Evolutionary conservation across 495 filamentous ascomycete genomes (phyloP).

Genomic region (Polyplosphaeria fusca): DNA sequence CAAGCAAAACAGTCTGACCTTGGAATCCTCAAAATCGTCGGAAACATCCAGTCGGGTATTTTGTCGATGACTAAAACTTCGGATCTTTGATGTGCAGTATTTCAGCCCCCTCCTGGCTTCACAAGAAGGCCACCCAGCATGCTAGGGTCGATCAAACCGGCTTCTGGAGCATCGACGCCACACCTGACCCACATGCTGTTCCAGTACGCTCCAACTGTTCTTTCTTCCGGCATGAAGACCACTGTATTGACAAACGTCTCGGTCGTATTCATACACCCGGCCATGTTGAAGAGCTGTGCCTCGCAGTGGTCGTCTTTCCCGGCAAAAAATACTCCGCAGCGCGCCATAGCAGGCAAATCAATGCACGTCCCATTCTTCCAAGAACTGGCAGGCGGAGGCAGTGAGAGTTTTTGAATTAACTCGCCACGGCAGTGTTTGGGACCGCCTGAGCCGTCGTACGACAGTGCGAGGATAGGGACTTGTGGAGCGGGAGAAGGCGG

Average conservation of each 20-base stretch:
- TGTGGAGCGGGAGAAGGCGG: not conserved
- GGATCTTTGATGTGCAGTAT: too few species aligned
- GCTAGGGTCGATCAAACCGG: constrained; percentile 15
- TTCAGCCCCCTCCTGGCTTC: constrained; percentile 10
- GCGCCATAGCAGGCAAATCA: constrained; percentile 9
- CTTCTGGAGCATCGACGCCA: constrained; percentile 20
- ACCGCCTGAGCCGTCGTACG: constrained; percentile 17
- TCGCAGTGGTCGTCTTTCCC: constrained; percentile 27
- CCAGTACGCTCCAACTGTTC: constrained; percentile 22
- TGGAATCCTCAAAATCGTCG: too few species aligned
- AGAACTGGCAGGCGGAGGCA: constrained; percentile 4
- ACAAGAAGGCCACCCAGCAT: constrained; percentile 9
- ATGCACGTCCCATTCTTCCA: constrained; percentile 20
- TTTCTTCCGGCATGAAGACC: constrained; percentile 31
- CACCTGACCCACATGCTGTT: constrained; percentile 29
- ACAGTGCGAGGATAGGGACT: constrained; percentile 21
- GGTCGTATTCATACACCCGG: constrained; percentile 14
- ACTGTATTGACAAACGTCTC: constrained; percentile 22
- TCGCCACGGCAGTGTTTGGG: constrained; percentile 23
- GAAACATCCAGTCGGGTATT: too few species aligned
- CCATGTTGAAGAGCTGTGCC: constrained; percentile 22
- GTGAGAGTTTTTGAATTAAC: constrained; percentile 4
- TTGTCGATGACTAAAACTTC: too few species aligned
- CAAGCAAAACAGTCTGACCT: too few species aligned
- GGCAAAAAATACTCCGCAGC: constrained; percentile 25